Evolutionary conservation across 2,329 filamentous ascomycete species (phyloP), one percentile per base, ranked within the genome.

Genomic region (Xylariaceae sp.): DNA sequence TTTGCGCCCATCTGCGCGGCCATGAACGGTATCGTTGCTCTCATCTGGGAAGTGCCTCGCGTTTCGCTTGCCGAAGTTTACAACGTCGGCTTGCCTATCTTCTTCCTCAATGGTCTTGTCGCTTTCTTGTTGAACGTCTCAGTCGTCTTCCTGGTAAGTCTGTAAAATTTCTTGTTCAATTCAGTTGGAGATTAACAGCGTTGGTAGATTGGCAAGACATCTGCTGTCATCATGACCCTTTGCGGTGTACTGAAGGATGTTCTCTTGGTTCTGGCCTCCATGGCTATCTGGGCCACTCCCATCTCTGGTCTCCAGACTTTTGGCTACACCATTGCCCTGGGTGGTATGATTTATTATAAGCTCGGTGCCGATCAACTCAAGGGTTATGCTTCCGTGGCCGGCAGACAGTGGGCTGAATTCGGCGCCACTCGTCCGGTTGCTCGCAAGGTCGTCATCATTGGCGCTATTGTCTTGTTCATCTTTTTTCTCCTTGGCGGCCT

Each of bases 221-320:
- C 87, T 1, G 88, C 87, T 42, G 83, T 93, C 44, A 85, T 92
- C 58, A 83, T 93, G 61, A 93, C 88, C 23, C 84, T 93, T 37
- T 92, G 86, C 63, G 88, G 88, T 73, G 87, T 93, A 32, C 81
- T 93, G 53, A 93, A 92, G 77, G 88, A 93, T 67, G 88, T 93
- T 48, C 78, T 93, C 60, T 83, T 93, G 40, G 88, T 93, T 48
- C 73, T 75, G 42, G 85, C 85, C 37, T 90, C 86, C 50, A 89
- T 91, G 81, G 67, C 87, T 55, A 87, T 92, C 67, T 92, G 87
- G 84, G 79, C 80, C 57, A 87, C 87, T 52, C 80, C 83, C 41
- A 83, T 92, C 53, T 81, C 85, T 14, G 72, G 72, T 44, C 79
- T 92, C 45, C 88, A 93, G 73, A 84, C 86, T 66, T 90, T 92